These are phyloP conservation scores for Smittium mucronatum DNA, from an alignment of 371 early-diverging fungal genomes.

Conservation along the genomic window DNA sequence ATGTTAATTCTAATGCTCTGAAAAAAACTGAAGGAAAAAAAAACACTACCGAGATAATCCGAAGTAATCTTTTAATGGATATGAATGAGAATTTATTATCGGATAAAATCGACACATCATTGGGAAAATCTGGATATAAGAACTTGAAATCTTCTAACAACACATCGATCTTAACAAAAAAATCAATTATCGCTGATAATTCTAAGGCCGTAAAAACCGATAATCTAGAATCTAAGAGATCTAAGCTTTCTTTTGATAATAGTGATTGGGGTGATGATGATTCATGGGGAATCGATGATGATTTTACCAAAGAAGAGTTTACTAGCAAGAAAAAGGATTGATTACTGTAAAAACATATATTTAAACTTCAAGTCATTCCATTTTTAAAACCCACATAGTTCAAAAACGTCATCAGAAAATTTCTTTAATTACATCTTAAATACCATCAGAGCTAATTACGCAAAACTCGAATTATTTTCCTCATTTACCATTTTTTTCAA, in stretches of 20 bases:
- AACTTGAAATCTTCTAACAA: neutral
- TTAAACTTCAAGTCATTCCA: no score
- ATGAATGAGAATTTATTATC: neutral
- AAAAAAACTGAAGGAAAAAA: neutral
- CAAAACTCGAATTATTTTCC: no score
- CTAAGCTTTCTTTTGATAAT: neutral
- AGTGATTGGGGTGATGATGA: conserved; percentile 3
- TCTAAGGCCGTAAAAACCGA: no score
- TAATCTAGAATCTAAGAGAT: neutral
- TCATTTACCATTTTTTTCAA: no score
- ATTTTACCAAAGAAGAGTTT: neutral
- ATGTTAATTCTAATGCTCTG: neutral
- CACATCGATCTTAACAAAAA: neutral
- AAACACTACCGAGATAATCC: neutral
- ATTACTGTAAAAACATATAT: no score
- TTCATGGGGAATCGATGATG: conserved; percentile 2
- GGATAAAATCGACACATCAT: neutral
- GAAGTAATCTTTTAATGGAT: neutral
- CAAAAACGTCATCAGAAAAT: no score
- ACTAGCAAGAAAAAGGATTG: neutral
- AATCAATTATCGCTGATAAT: neutral
- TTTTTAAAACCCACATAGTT: no score
- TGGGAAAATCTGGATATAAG: neutral
- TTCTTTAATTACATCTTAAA: no score
- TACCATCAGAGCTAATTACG: no score